Conservation (phyloP, 2,329 filamentous ascomycete species). For the Mycosphaerelloides madeirae region DNA sequence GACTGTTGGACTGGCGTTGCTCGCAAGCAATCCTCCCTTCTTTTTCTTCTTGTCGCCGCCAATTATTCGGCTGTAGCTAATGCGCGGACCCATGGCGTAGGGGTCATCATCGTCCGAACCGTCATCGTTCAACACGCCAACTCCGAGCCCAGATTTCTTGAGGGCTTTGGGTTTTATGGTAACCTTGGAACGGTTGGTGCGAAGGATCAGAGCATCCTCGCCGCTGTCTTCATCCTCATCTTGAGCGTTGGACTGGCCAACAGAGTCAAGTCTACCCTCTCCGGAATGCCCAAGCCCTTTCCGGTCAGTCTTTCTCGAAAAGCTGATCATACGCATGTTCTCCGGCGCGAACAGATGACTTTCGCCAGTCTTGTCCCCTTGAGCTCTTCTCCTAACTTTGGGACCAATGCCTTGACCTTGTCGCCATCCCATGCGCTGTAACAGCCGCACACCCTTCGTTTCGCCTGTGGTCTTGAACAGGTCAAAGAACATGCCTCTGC, state of each 20-base stretch:
- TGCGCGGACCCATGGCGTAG: constrained; percentile 85
- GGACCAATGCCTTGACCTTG: constrained; percentile 90
- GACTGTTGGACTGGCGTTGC: constrained; percentile 17
- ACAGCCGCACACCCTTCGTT: constrained; percentile 77
- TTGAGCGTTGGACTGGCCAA: constrained; percentile 21
- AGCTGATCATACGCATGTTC: constrained; percentile 64
- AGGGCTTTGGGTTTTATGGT: constrained; percentile 39
- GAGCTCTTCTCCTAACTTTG: constrained; percentile 70
- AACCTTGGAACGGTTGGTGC: constrained; percentile 29
- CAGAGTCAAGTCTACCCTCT: constrained; percentile 48
- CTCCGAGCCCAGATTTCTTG: constrained; percentile 72
- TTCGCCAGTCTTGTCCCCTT: constrained; percentile 55
- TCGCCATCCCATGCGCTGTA: constrained; percentile 93
- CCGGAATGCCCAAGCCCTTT: constrained; percentile 66
- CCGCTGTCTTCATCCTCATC: constrained; percentile 28
- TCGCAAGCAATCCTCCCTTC: constrained; percentile 40
- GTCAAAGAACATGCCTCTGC: constrained; percentile 58
- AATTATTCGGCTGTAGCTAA: constrained; percentile 78
- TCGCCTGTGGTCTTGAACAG: constrained; percentile 69
- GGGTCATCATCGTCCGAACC: constrained; percentile 94
- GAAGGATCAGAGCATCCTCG: constrained; percentile 29
- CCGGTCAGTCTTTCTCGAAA: constrained; percentile 61
- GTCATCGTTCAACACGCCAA: constrained; percentile 85
- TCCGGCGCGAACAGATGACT: constrained; percentile 79
- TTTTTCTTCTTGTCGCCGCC: constrained; percentile 79